A percentile compares a stretch with the other conserved stretches of the same genome.
phyloP scores from a whole-genome alignment of 768 basidiomycete species.

The Termitomyces sp. region DNA sequence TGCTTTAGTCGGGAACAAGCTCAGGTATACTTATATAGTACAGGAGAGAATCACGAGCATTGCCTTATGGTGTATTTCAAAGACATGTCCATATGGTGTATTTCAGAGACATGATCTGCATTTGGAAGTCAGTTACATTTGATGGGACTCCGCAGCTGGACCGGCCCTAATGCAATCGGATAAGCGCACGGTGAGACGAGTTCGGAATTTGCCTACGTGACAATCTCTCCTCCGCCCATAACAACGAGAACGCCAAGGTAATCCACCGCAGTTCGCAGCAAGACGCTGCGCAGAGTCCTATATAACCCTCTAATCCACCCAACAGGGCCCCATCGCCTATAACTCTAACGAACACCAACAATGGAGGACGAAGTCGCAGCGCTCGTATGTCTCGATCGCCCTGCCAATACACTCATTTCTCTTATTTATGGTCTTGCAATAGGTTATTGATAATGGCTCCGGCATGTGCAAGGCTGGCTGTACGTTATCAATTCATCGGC shows the following conservation, averaged over 20 bases:
- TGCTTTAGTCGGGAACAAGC: background rate
- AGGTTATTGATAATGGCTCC: slow-evolving; percentile 93
- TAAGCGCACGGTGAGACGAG: slow-evolving; percentile 21
- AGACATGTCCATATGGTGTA: too few species aligned
- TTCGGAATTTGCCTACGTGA: slow-evolving; percentile 16
- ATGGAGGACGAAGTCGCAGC: slow-evolving; percentile 50
- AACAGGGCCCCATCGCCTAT: slow-evolving; percentile 11
- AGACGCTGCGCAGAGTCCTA: slow-evolving; percentile 13
- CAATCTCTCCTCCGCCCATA: slow-evolving; percentile 24
- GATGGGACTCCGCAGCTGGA: slow-evolving; percentile 10
- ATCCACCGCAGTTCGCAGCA: slow-evolving; percentile 21
- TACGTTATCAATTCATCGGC: slow-evolving; percentile 38
- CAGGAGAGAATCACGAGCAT: slow-evolving; percentile 12
- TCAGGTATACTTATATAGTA: background rate
- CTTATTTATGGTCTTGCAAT: slow-evolving; percentile 4
- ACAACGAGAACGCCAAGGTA: slow-evolving; percentile 19
- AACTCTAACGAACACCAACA: slow-evolving; percentile 29
- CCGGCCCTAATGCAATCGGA: slow-evolving; percentile 34
- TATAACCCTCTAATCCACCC: slow-evolving; percentile 11
- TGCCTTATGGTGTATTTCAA: too few species aligned
- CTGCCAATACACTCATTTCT: background rate
- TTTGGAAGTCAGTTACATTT: background rate
- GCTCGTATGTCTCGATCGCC: slow-evolving; percentile 36
- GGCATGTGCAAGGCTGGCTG: slow-evolving; percentile 99
- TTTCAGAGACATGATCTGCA: too few species aligned